Evolutionary conservation across 495 filamentous ascomycete species (phyloP), one percentile per base, ranked within the genome.

Genomic region (Penicillium mononematosum): DNA sequence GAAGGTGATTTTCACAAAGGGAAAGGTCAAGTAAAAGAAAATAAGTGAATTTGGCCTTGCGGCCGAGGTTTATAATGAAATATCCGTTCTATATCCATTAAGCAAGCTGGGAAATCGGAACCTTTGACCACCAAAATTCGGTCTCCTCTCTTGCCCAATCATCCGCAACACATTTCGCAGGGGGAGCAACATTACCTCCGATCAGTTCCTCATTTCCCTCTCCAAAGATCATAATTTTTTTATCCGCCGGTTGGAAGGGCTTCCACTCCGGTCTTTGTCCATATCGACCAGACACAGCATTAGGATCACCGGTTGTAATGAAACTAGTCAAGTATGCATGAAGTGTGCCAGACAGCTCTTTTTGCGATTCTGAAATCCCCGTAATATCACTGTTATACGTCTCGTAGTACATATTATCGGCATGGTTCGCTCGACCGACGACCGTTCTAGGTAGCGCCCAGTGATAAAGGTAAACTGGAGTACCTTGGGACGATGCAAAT

Each of bases 151-250:
- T 70, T 50, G 78, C 76, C 58, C 79, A 76, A 5, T 65, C 71
- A 47, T 81, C 70, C 70, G 58, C 61, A 42, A 69, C 66, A 32
- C 76, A 66, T 58, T 79, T 62, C 0, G 75, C 82, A 16, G 79
- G 69, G 2, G 68, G 65, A 0, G 82, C 83, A 10, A 47, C 58
- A 6, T 65, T 53, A 6, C 75, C 74, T 2, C 79, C 80, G 12
- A 72, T 73, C 7, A 78, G 60, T 66, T 87, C 84, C 52, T 87
- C 78, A 65, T 88, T 88, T 3, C 80, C 84, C 53, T 83, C 72
- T 16, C 85, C 84, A 65, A 88, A 86, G 0, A 85, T 70, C 62
- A 82, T 67, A 2, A 83, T 58, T 16, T 54, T 62, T 4, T 46
- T 50, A 25, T 60, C 58, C 14, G 39, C 48, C 0, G 50, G 62